Base-by-base conservation (phyloP, 805 yeast species). In the Kurtzmaniella cleridarum region DNA sequence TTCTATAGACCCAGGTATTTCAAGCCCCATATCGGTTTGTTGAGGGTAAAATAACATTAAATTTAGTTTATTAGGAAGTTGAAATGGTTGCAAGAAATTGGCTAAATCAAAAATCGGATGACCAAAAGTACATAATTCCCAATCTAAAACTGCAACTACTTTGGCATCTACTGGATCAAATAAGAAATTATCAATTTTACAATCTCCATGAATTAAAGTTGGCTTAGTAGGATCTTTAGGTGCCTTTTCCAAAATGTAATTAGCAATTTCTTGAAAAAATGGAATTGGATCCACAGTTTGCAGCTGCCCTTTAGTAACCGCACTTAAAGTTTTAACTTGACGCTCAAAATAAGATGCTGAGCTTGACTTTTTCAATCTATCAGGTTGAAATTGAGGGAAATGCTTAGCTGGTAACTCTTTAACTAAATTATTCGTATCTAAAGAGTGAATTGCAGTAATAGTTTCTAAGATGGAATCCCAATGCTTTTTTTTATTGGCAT, bases 61-160 rank as follows among this genome's bases (percentile, higher is more conserved):
- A 46, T 72, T 71, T 40, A 73, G 45, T 27, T 51, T 35, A 7
- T 53, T 48, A 0, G 81, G 74, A 41, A 75, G 50, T 32, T 62
- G 66, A 49, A 69, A 77, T 10, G 81, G 79, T 49, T 75, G 81
- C 18, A 79, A 57, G 23, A 78, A 61, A 49, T 79, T 79, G 13
- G 81, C 75, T 24, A 79, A 57, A 47, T 79, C 85, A 42, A 80
- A 78, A 33, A 78, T 53, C 1, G 85, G 85, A 46, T 78, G 81
- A 0, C 85, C 85, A 41, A 75, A 61, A 0, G 84, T 79, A 45
- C 82, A 76, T 30, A 79, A 57, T 51, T 79, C 85, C 85, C 85
- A 79, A 50, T 79, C 84, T 31, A 79, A 60, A 2, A 79, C 74
- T 0, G 83, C 82, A 35, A 72, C 57, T 2, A 78, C 76, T 32